phyloP scores from a whole-genome alignment of 345 rosid genomes.

The Murraya koenigii region DNA sequence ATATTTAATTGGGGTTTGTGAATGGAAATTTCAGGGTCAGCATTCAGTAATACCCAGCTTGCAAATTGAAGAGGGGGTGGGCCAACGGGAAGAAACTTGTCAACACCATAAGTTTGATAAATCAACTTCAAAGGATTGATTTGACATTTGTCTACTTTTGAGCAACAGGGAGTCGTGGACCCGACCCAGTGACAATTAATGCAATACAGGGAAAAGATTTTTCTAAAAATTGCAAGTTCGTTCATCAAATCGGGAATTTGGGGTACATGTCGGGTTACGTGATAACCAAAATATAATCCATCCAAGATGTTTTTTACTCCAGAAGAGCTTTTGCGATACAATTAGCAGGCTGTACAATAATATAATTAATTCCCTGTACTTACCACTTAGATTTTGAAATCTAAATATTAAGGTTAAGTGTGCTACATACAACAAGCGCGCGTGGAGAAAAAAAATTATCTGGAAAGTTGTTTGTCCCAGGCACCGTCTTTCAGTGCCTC shows the following conservation, averaged over 20 bases:
- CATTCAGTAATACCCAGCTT: neutral
- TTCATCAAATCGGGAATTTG: neutral
- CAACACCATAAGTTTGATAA: constrained; percentile 26
- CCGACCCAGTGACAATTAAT: constrained; percentile 10
- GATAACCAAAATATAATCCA: neutral
- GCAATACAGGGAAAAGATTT: neutral
- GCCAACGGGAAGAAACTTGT: constrained; percentile 23
- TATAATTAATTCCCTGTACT: too few species aligned
- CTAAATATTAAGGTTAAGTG: neutral
- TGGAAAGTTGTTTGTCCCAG: neutral
- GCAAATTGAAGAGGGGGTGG: constrained; percentile 2
- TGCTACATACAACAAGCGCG: neutral
- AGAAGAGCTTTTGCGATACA: neutral
- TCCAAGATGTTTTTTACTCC: too few species aligned
- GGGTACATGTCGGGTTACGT: constrained; percentile 20
- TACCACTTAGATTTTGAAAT: neutral
- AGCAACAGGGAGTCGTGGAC: constrained; percentile 15
- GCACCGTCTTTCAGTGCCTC: constrained; percentile 10
- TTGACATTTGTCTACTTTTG: constrained; percentile 30
- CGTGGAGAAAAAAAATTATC: neutral
- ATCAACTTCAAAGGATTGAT: constrained; percentile 27
- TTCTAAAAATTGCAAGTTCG: constrained; percentile 3
- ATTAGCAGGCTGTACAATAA: neutral
- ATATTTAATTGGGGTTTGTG: too few species aligned
- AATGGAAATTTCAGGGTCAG: too few species aligned